These are phyloP conservation scores for Backusella sp. DNA, from an alignment of 192 early-diverging fungal species.

Conservation along the genomic window DNA sequence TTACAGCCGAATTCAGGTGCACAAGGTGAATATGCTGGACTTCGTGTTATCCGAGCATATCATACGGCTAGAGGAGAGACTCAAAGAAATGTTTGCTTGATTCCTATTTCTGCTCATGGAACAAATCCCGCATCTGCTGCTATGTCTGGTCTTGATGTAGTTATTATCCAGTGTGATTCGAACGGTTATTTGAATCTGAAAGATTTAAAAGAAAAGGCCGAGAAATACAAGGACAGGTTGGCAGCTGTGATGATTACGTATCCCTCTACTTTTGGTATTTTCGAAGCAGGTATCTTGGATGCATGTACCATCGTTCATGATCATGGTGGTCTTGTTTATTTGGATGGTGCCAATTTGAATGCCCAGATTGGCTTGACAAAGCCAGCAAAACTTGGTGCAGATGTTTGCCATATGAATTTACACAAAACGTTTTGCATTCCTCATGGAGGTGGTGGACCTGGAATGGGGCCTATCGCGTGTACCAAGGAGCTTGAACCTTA, in stretches of 20 bases:
- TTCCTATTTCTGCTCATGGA: conserved; percentile 98
- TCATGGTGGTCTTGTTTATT: conserved; percentile 96
- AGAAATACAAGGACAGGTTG: conserved; percentile 79
- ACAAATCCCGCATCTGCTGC: conserved; percentile 99
- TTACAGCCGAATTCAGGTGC: conserved; percentile 99
- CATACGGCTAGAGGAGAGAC: conserved; percentile 77
- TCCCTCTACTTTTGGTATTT: conserved; percentile 98
- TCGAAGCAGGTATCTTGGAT: conserved; percentile 84
- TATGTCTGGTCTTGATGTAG: conserved; percentile 94
- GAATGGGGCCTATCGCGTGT: conserved; percentile 93
- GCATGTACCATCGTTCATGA: conserved; percentile 91
- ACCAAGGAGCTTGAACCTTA: conserved; percentile 88
- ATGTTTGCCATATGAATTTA: conserved; percentile 99
- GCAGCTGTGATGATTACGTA: conserved; percentile 99
- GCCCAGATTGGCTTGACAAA: conserved; percentile 82
- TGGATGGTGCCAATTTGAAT: conserved; percentile 96
- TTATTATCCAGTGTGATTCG: conserved; percentile 88
- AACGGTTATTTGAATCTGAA: conserved; percentile 90
- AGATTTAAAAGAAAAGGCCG: conserved; percentile 88
- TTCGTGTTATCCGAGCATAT: conserved; percentile 91
- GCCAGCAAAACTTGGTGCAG: conserved; percentile 94
- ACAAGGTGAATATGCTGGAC: conserved; percentile 98
- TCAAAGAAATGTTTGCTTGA: conserved; percentile 91
- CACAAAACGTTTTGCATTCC: conserved; percentile 99
- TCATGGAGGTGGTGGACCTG: conserved; percentile 98